A percentile compares a stretch with the other conserved stretches of the same genome.
These are phyloP conservation scores for Corynascus novoguineensis DNA, from an alignment of 495 filamentous ascomycete genomes.

Conservation along the genomic window DNA sequence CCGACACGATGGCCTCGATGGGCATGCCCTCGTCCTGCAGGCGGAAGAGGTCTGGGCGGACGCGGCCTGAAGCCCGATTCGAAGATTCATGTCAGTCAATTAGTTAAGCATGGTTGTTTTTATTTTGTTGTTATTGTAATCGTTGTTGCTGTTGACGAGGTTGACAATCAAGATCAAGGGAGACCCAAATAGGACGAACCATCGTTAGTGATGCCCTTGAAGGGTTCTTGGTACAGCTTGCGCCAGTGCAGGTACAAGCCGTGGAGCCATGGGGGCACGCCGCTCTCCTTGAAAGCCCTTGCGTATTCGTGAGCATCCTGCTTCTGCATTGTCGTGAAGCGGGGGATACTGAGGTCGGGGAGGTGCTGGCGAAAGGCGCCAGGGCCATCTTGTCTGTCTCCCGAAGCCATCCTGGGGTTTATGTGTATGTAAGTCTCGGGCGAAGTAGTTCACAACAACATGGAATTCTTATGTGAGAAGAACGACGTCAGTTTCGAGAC, in stretches of 20 bases:
- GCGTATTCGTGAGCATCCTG: conserved; percentile 63
- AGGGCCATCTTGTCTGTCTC: conserved; percentile 7
- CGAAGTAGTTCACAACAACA: background rate
- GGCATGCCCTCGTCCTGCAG: conserved; percentile 58
- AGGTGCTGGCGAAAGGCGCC: conserved; percentile 42
- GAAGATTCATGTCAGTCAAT: too few relatives aligned
- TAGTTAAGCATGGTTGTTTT: too few relatives aligned
- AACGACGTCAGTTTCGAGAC: too few relatives aligned
- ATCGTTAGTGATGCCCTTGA: conserved; percentile 64
- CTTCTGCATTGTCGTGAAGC: conserved; percentile 57
- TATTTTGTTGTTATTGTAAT: too few relatives aligned
- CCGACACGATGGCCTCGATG: conserved; percentile 48
- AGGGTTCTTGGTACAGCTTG: conserved; percentile 61
- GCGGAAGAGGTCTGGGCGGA: conserved; percentile 52
- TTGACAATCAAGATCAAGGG: background rate
- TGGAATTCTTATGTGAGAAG: background rate
- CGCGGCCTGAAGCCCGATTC: conserved; percentile 47
- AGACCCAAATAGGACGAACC: conserved; percentile 38
- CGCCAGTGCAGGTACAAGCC: conserved; percentile 61
- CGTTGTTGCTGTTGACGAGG: too few relatives aligned
- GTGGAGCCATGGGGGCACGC: conserved; percentile 63
- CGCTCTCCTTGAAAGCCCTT: conserved; percentile 51
- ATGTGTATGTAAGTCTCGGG: background rate
- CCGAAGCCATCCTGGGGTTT: conserved; percentile 9
- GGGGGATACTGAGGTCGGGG: conserved; percentile 53